Base-by-base conservation (phyloP, 2,329 filamentous ascomycete genomes). In the Phoma herbarum region DNA sequence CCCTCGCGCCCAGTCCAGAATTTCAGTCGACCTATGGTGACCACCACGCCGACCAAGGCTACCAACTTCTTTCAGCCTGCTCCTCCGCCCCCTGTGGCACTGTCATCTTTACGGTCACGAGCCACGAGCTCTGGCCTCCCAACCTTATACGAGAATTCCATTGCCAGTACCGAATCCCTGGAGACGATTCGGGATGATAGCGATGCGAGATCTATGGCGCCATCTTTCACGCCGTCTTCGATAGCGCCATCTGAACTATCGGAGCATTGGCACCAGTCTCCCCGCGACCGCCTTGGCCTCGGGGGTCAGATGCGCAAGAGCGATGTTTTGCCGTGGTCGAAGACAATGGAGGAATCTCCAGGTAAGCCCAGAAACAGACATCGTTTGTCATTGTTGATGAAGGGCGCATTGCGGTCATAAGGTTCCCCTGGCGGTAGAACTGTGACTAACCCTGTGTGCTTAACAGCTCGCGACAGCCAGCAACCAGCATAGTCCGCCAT, bases 201-300 rank as follows among this genome's bases (percentile, higher is more conserved):
- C 20, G 67, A 72, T 54, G 48, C 66, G 33, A 47, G 58, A 26
- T 75, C 72, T 0, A 71, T 73, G 25, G 66, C 72, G 2, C 55
- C 63, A 18, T 71, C 56, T 42, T 71, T 59, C 12, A 59, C 56
- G 20, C 71, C 57, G 29, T 73, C 55, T 43, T 75, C 73, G 20
- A 64, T 74, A 45, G 71, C 74, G 8, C 74, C 71, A 11, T 77
- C 75, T 14, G 74, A 68, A 22, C 68, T 77, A 48, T 76, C 74
- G 22, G 68, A 68, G 23, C 74, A 74, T 58, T 77, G 74, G 73
- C 72, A 71, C 49, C 69, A 69, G 37, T 72, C 71, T 52, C 66
- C 75, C 23, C 71, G 70, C 23, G 76, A 78, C 60, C 73, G 75
- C 12, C 70, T 78, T 8, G 75, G 75, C 25, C 65, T 78, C 1